These are phyloP conservation scores for Vanrija pseudolonga DNA, from an alignment of 1,284 basidiomycete species.

Conservation along the genomic window DNA sequence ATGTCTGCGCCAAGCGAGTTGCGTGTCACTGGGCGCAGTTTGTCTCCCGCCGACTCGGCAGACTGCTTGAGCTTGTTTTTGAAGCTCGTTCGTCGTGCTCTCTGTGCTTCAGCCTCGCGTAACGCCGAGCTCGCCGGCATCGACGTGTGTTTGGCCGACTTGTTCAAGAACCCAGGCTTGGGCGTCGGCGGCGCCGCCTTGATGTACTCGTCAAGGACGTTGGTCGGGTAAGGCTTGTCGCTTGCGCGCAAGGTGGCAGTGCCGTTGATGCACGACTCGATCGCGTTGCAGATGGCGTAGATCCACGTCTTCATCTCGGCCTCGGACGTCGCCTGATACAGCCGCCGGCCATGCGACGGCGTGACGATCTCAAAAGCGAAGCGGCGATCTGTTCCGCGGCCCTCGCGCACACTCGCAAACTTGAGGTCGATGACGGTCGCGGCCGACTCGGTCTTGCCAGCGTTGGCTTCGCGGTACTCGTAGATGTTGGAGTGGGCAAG, in stretches of 20 bases:
- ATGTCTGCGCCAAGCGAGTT: conserved; percentile 20
- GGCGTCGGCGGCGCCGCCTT: not conserved
- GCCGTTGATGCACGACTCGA: conserved; percentile 55
- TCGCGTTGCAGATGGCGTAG: conserved; percentile 53
- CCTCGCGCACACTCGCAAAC: conserved; percentile 49
- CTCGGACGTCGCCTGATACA: conserved; percentile 54
- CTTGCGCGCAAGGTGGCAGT: conserved; percentile 50
- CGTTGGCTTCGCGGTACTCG: conserved; percentile 45
- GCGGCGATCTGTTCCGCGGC: conserved; percentile 46
- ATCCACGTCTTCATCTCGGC: conserved; percentile 54
- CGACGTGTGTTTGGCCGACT: not conserved
- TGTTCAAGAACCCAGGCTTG: not conserved
- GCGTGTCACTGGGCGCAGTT: conserved; percentile 5
- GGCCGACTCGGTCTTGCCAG: conserved; percentile 30
- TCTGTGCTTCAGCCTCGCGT: conserved; percentile 2
- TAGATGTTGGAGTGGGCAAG: conserved; percentile 47
- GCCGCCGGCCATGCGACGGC: conserved; percentile 48
- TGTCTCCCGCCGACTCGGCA: conserved; percentile 30
- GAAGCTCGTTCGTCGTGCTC: conserved; percentile 37
- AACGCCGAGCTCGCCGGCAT: not conserved
- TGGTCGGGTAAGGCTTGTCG: conserved; percentile 16
- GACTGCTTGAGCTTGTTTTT: conserved; percentile 38
- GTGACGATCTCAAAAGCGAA: conserved; percentile 55
- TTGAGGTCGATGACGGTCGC: conserved; percentile 48
- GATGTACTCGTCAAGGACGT: not conserved